Evolutionary conservation across 805 yeast genomes (phyloP), one percentile per base, ranked within the genome.

Genomic region (Candida andamanensis): DNA sequence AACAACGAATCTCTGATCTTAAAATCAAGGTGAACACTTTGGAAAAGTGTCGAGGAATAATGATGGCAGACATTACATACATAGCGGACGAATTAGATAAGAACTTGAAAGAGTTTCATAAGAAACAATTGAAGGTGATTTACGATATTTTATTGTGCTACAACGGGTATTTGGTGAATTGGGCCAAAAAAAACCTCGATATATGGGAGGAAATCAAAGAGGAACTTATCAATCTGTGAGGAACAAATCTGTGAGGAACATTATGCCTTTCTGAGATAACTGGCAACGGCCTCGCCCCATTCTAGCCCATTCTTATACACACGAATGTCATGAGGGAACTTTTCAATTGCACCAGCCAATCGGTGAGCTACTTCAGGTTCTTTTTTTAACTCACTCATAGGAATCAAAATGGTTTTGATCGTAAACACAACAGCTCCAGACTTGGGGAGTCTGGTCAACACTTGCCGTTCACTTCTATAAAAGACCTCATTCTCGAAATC

Each of bases 261-360:
- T 13, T 6, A 9, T 26, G 26, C 7, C 19, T 28, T 15, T 22
- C 22, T n/a, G 13, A 54, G 39, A 33, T 52, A 55, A 29, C 47
- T 37, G n/a, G 42, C 60, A 0, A 76, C 79, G 0, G 89, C 80
- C 1, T 73, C 74, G 1, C 87, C 85, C 87, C 92, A 83, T 41
- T 64, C 77, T 2, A 68, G 67, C 19, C 74, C 66, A 36, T 74
- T 66, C 52, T 84, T 84, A 58, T 84, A 84, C 17, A 60, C 58
- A 1, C 77, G 76, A 35, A 82, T 52, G 16, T 63, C 73, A 3
- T 63, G 74, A 6, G 81, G 80, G 49, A 83, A 66, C 1, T 78
- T 80, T 15, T 71, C 70, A 21, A 85, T 72, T 2, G 87, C 85
- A 6, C 75, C 79, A 28, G 67, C 60, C 14, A 84, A 55, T 13